These are phyloP conservation scores for Obelidium mucronatum DNA, from an alignment of 192 early-diverging fungal genomes.

Conservation along the genomic window DNA sequence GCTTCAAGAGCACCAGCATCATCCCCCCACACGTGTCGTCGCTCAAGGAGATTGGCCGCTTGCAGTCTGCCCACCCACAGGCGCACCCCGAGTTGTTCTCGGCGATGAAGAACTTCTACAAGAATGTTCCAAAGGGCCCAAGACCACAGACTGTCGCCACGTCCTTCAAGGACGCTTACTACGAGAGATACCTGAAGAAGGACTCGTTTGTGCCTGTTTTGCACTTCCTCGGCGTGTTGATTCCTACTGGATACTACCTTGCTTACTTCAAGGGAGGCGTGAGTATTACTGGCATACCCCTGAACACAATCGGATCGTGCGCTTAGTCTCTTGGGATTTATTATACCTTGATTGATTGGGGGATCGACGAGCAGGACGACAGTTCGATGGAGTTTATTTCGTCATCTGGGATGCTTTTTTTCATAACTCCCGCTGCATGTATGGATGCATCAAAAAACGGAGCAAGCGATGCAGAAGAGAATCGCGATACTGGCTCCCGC, in stretches of 20 bases:
- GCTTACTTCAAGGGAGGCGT: slow-evolving; percentile 59
- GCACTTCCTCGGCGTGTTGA: slow-evolving; percentile 60
- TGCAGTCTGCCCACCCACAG: slow-evolving; percentile 54
- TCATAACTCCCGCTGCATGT: too few species aligned
- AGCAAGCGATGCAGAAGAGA: too few species aligned
- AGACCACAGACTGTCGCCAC: slow-evolving; percentile 35
- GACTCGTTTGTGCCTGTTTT: slow-evolving; percentile 55
- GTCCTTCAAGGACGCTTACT: slow-evolving; percentile 52
- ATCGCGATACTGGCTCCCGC: background rate
- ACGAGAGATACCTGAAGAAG: slow-evolving; percentile 53
- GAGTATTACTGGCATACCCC: background rate
- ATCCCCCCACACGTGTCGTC: slow-evolving; percentile 58
- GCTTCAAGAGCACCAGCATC: slow-evolving; percentile 50
- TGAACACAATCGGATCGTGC: background rate
- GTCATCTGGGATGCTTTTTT: too few species aligned
- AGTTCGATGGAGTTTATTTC: too few species aligned
- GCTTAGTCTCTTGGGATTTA: slow-evolving; percentile 4
- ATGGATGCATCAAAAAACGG: too few species aligned
- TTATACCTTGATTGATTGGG: too few species aligned
- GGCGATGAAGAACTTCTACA: slow-evolving; percentile 60
- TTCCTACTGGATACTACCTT: slow-evolving; percentile 57
- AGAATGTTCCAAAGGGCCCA: slow-evolving; percentile 57
- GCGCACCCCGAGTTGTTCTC: slow-evolving; percentile 60
- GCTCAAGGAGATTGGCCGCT: slow-evolving; percentile 56
- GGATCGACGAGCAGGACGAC: too few species aligned